Evolutionary conservation across 1,284 basidiomycete genomes (phyloP).

Genomic region (Austroboletus novae-zelandiae): DNA sequence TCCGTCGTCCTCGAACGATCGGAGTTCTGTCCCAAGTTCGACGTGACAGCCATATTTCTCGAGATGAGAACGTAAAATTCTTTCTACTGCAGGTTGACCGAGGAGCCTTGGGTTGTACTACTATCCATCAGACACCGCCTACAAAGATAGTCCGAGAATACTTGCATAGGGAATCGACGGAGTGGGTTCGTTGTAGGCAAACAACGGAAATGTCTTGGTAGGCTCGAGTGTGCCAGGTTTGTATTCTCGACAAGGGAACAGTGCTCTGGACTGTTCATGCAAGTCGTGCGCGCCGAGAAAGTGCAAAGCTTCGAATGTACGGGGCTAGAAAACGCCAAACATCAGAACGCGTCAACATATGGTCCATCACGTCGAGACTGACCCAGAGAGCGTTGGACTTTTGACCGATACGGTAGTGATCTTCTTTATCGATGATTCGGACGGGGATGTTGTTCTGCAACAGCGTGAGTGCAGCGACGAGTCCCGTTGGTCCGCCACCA

Average conservation of each 20-base stretch:
- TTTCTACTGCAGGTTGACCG: conserved; percentile 34
- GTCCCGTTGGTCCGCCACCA: conserved; percentile 50
- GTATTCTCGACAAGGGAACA: conserved; percentile 15
- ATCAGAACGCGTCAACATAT: neutral
- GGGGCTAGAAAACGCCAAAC: conserved; percentile 22
- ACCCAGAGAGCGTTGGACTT: conserved; percentile 32
- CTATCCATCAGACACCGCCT: neutral
- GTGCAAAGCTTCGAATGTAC: conserved; percentile 33
- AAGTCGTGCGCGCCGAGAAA: conserved; percentile 25
- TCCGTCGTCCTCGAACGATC: conserved; percentile 31
- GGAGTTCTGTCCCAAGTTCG: conserved; percentile 34
- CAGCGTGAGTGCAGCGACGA: conserved; percentile 45
- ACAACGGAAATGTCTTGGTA: conserved; percentile 10
- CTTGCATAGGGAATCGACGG: conserved; percentile 28
- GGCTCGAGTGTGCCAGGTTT: conserved; percentile 18
- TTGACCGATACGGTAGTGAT: conserved; percentile 19
- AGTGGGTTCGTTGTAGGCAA: conserved; percentile 13
- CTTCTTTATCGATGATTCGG: conserved; percentile 37
- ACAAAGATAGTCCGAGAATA: neutral
- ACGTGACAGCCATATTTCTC: conserved; percentile 25
- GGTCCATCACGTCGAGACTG: neutral
- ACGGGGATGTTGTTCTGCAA: conserved; percentile 40
- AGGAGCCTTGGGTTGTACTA: conserved; percentile 20
- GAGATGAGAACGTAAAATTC: conserved; percentile 32
- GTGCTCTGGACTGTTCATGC: neutral